Evolutionary conservation across 192 early-diverging fungal species (phyloP), one percentile per base, ranked within the genome.

Genomic region (Paraglomus brasilianum): DNA sequence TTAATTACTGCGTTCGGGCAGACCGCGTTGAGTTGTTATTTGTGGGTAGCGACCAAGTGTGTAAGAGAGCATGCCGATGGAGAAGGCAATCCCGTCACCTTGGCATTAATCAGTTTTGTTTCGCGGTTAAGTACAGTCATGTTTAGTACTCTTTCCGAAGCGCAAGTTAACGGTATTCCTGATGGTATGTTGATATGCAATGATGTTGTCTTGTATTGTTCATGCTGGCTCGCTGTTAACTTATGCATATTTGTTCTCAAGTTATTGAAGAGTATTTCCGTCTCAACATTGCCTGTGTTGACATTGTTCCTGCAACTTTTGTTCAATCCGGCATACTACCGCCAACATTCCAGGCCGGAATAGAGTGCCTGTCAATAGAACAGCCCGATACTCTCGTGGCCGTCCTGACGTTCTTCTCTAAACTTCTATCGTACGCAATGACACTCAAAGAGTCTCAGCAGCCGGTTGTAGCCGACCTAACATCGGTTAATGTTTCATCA

Each of bases 211-310:
- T 21, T 22, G 5, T 70, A 44, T 48, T 4, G 10, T 11, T 58
- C 2, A 43, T 59, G 30, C 36, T 36, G n/a, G 22, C 1, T 14
- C 1, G 6, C 8, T 22, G 39, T 14, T 22, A 67, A 10, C 52
- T 56, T 64, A 40, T 56, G 17, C 0, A 41, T 30, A 15, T 73
- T 70, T 44, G 55, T 42, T 74, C 40, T 58, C 47, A 64, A 93
- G 92, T 90, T 17, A 71, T 92, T 49, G 90, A 92, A 74, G 91
- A 94, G 53, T 92, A 89, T 74, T 90, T 89, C 75, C 74, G 82
- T 49, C 72, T 92, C 17, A 61, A 87, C 17, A 48, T 72, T 51
- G 66, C 79, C 50, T 75, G 82, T 46, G 9, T 85, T 56, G 85
- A 85, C 45, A 45, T 67, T 48, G 56, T 79, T 50, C 87, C 92